Evolutionary conservation across 2,329 filamentous ascomycete species (phyloP), one percentile per base, ranked within the genome.

Genomic region (Diaporthe helianthi): DNA sequence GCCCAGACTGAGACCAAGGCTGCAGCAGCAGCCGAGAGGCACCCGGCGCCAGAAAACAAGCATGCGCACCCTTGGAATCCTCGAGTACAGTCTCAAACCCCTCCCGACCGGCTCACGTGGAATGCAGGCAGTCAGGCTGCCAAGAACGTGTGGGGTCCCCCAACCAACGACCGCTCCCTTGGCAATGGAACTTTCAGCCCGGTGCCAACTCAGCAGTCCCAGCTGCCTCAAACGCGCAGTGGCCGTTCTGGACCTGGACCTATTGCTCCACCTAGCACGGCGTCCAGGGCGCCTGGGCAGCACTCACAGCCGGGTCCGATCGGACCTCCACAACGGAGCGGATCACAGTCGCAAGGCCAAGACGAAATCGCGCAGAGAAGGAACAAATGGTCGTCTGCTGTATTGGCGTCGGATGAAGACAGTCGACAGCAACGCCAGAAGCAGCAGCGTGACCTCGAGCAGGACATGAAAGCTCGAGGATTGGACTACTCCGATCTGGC

Each of bases 161-260:
- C 89, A n/a, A 88, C 88, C 67, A 90, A 87, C 74, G 89, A 92
- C 73, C 86, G 89, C 66, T 89, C 88, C 13, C 88, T 94, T 24
- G 92, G 92, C 4, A 94, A 94, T 77, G 92, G 92, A 52, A 93
- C 91, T 0, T 94, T 94, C 75, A 89, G 87, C 68, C 84, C 87
- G 15, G 87, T 84, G 22, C 81, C 82, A 65, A 78, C 83, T 60
- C 78, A 74, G 68, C 79, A 75, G 10, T 69, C 80, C 4, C 78
- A 79, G 41, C 74, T 79, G 29, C 73, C 76, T 17, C 78, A 76
- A 54, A 73, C 79, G 4, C 72, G 77, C 10, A 74, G 72, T 70
- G 79, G 36, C 63, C 71, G 58, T 22, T 55, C 73, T 24, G 76
- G 75, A 73, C 86, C 85, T 1, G 80, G 83, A 0, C 87, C 81